Evolutionary conservation across 2,329 filamentous ascomycete genomes (phyloP).

Genomic region (Pestalotiopsis sp.): DNA sequence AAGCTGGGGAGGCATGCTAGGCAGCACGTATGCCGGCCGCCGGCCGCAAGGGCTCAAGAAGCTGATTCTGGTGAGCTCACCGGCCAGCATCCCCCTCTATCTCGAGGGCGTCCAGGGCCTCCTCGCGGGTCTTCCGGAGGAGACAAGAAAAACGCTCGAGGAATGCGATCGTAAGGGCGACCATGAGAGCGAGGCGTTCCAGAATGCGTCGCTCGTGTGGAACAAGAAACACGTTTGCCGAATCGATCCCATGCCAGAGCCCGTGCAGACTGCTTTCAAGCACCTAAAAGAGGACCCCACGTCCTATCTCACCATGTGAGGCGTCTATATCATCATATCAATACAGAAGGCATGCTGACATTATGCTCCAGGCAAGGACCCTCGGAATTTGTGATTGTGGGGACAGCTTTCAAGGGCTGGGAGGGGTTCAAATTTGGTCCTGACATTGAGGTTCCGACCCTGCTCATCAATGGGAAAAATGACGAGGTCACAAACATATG

Average conservation of each 20-base stretch:
- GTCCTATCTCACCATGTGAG: neutral
- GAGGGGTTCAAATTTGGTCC: conserved; percentile 20
- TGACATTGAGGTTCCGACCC: conserved; percentile 15
- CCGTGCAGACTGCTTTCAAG: neutral
- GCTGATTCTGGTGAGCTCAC: neutral
- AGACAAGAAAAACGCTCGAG: neutral
- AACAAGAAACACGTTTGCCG: neutral
- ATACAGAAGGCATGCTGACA: neutral
- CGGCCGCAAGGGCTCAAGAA: neutral
- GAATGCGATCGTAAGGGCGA: neutral
- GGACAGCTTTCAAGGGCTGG: conserved; percentile 20
- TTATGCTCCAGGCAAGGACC: conserved; percentile 20
- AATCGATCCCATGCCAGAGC: neutral
- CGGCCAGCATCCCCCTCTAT: neutral
- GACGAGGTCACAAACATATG: conserved; percentile 27
- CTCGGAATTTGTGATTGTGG: conserved; percentile 18
- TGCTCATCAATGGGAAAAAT: conserved; percentile 27
- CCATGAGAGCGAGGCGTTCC: neutral
- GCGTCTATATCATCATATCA: neutral
- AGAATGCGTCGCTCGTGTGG: neutral
- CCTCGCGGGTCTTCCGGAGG: neutral
- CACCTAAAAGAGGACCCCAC: neutral
- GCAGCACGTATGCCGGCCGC: conserved; percentile 15
- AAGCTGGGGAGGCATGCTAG: conserved; percentile 23
- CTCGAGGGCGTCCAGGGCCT: neutral